Base-by-base conservation (phyloP, 345 rosid species). In the Lepidium sativum region DNA sequence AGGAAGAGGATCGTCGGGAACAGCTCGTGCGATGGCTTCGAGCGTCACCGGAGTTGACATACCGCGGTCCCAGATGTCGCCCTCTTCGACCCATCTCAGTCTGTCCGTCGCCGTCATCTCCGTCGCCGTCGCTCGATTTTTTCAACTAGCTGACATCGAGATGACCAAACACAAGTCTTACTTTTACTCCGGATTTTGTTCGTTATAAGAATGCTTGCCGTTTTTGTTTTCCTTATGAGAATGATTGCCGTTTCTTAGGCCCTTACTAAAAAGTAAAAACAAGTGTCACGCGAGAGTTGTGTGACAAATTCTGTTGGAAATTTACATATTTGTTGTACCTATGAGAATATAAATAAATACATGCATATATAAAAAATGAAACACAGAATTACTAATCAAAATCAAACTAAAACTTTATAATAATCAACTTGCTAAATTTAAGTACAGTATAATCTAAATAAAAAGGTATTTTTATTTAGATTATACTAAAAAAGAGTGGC, bases 21-120 rank as follows among this genome's bases (percentile, higher is more conserved):
- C 90, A 2, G 96, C 77, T 29, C 86, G 81, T 14, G 94, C 92
- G n/a, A 69, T 76, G 31, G 86, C 92, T 52, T 94, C 96, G 0
- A 94, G 78, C 7, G 95, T 87, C 34, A 54, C 54, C 7, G 97
- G 97, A 16, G 97, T 90, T 2, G 99, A 87, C 49, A 71, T 47
- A 60, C 85, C 99, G 55, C 83, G 77, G 70, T 90, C 96, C 99
- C 99, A 90, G 25, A 80, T 72, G 14, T 80, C 90, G 52, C 87
- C 97, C 55, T 92, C 99, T 79, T 53, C 81, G 48, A 80, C 84
- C 92, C 92, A 86, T 70, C 91, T 77, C 54, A 87, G 78, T 84
- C 83, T 84, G 81, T 81, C 88, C 99, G 90, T 83, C 53, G 66
- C 68, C 72, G 69, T 54, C 49, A 47, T 48, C 44, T 31, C 14